Evolutionary conservation across 306 rosid species (phyloP), one percentile per base, ranked within the genome.

Genomic region (Glycyrrhiza uralensis): DNA sequence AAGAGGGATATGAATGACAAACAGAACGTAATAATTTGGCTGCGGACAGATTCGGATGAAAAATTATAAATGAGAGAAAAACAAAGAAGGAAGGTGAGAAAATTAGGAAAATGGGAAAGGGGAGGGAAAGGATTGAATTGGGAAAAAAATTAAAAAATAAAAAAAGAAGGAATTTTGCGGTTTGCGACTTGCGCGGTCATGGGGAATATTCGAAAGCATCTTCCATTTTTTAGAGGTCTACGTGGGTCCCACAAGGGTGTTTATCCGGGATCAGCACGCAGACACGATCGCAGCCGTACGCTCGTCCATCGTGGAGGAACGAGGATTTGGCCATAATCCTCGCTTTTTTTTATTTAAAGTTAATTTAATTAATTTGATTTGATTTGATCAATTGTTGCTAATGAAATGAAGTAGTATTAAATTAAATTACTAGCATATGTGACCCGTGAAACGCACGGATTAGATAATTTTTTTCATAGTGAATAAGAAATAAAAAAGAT

Each of bases 171-270:
- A 26, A 28, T 51, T 8, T 23, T 30, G 69, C 63, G 77, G 82
- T 69, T n/a, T n/a, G n/a, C n/a, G n/a, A n/a, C n/a, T n/a, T 36
- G 10, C 54, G 76, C 69, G 61, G 75, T 64, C 72, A 66, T 2
- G 1, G 35, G 80, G 91, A 7, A 84, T 84, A 87, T 84, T 84
- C 92, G 3, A 13, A 55, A 38, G 92, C 79, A 87, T 87, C 84
- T 87, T 87, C 84, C 60, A 0, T 66, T 57, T 61, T 66, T 28
- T 11, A 10, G 13, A 24, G 32, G 17, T 2, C 12, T 3, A 1
- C 2, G 8, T 46, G 77, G 83, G 58, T 2, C 59, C 87, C 63
- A 19, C 35, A 0, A 13, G 39, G 5, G 1, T 6, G 22, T 5
- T n/a, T 9, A 23, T 70, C 70, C 18, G 0, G 24, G 6, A 56